Evolutionary conservation across 192 early-diverging fungal species (phyloP), one percentile per base, ranked within the genome.

Genomic region (Entomortierella parvispora): DNA sequence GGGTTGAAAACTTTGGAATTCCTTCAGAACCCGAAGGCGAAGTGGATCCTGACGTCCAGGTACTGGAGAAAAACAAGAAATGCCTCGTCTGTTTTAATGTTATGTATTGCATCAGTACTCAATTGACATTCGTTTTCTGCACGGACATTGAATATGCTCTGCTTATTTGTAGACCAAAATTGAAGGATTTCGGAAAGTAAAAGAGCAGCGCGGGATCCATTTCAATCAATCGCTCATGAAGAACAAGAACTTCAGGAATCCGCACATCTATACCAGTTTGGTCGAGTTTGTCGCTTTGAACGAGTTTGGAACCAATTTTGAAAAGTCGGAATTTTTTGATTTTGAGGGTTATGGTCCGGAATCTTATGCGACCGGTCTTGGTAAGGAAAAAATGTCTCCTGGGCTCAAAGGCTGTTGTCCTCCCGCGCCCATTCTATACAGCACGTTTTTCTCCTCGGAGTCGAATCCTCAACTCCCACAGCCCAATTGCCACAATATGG

Each of bases 221-320:
- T 93, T 97, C 68, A 98, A 98, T 76, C 88, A 91, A 37, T 84
- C 89, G 22, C 82, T 98, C 34, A 85, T 86, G 77, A 82, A 87
- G 22, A 97, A 92, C 78, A 96, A 95, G 77, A 87, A 92, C 11
- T 97, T 96, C 80, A 85, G 93, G 14, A 98, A 98, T 68, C 96
- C 96, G 15, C 87, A 91, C 40, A 97, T 98, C 56, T 95, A 94
- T 84, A 83, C 85, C 42, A 92, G 94, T 78, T 81, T 97, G 25
- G 93, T 98, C 7, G 91, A 94, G 33, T 91, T 92, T 71, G 81
- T 95, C 32, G 86, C 87, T 7, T 68, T 98, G 32, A 90, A 96
- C 65, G 94, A 96, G 79, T 81, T 84, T 40, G 94, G 95, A 5
- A 87, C 91, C 31, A 95, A 97, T 61, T 89, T 93, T 80, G 80